Base-by-base conservation (phyloP, 148 eudicot species). In the Selenicereus undatus region DNA sequence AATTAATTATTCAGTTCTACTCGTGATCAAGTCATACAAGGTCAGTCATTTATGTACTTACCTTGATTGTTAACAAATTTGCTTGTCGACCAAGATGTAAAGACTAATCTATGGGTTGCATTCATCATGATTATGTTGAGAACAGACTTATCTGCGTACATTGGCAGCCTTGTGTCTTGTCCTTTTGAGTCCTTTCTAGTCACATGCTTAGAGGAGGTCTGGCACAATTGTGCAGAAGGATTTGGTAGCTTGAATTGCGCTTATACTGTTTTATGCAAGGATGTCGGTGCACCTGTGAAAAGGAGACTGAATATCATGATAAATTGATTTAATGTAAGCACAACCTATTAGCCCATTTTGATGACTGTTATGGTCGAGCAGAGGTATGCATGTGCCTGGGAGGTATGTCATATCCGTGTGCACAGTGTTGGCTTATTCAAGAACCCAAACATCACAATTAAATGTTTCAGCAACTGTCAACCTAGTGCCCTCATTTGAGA, bases 1-100 rank as follows among this genome's bases (percentile, higher is more conserved):
- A 82, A 11, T 93, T 52, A 86, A 89, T 72, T 77, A 85, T 85
- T 88, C 91, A 65, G 62, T 81, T 78, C 73, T 88, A 81, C 85
- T 87, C 70, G 90, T 91, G 39, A 81, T 78, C 29, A 92, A 83
- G 85, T 87, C 94, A 81, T 89, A 91, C 84, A 84, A 95, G 97
- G 97, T 93, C 78, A 39, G 65, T 43, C 29, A 21, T 80, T 71
- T 82, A 29, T 81, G 81, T 26, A 39, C 72, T 76, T 39, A 39
- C 43, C 43, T 39, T 56, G 17, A 27, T 81, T 79, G 17, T 68
- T 26, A 32, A 82, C 21, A 64, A 43, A 69, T 73, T 36, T 79
- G 74, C 77, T 39, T 51, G 3, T 35, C 20, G 24, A 14, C 20
- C 35, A 42, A 5, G 35, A 22, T 36, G 29, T 39, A 8, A 39